These are phyloP conservation scores for Ilyonectria sp. DNA, from an alignment of 2,329 filamentous ascomycete species.

Conservation along the genomic window DNA sequence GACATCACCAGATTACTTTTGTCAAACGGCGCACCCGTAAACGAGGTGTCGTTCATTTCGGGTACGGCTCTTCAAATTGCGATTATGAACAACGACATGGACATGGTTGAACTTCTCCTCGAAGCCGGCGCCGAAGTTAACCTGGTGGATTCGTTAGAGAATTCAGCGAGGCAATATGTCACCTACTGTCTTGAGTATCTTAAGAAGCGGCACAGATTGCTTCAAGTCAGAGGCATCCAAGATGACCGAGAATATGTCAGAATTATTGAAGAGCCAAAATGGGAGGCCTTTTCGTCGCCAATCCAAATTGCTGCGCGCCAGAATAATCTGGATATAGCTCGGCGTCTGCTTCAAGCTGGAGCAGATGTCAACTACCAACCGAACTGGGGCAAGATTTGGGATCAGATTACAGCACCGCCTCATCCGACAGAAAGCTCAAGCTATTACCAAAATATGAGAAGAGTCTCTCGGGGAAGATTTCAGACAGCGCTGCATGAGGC, in stretches of 20 bases:
- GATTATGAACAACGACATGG: background rate
- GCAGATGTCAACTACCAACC: background rate
- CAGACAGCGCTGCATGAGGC: background rate
- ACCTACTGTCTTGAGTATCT: background rate
- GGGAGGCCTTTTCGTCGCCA: background rate
- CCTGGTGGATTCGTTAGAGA: background rate
- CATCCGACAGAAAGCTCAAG: background rate
- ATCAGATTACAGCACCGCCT: background rate
- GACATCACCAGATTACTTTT: slow-evolving; percentile 5
- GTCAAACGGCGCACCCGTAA: background rate
- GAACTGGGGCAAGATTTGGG: background rate
- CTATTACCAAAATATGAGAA: background rate
- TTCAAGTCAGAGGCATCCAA: background rate
- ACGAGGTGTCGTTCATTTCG: background rate
- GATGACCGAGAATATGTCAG: too few species aligned
- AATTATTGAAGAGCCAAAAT: background rate
- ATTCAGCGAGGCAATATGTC: background rate
- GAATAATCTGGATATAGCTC: background rate
- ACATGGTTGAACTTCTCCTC: background rate
- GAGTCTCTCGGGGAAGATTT: accelerated
- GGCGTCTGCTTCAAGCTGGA: background rate
- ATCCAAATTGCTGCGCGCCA: background rate
- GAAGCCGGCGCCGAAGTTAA: background rate
- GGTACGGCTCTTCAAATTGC: slow-evolving; percentile 13
- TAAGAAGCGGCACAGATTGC: too few species aligned